Percentiles rank a stretch among this genome's conserved stretches.
These are phyloP conservation scores for Asterochloris erici DNA, from an alignment of 139 green algal genomes.

Conservation along the genomic window DNA sequence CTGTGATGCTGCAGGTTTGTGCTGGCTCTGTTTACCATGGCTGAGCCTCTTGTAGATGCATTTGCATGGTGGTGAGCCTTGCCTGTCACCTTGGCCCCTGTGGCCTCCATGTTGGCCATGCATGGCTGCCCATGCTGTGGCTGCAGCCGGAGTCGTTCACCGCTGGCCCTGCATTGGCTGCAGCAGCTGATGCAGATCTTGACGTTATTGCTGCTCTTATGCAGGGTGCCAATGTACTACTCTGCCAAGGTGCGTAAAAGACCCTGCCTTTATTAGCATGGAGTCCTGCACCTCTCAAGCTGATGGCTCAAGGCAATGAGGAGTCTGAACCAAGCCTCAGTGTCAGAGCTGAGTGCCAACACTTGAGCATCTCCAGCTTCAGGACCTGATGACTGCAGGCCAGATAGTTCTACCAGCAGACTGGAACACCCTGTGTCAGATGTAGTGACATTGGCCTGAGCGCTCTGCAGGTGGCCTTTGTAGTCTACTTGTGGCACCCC, in stretches of 20 bases:
- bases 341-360: background rate
- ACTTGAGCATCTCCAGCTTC: background rate
- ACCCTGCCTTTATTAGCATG: too few relatives aligned
- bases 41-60: constrained; percentile 36
- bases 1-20: constrained; percentile 21
- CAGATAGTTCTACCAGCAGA: background rate
- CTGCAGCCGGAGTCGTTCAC: background rate
- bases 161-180: background rate
- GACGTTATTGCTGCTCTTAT: background rate
- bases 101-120: background rate
- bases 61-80: constrained; percentile 39
- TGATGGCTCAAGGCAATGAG: too few relatives aligned
- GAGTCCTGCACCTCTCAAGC: too few relatives aligned
- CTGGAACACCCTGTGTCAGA: background rate
- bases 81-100: background rate
- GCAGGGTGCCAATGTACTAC: constrained; percentile 58
- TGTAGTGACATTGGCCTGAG: constrained; percentile 21
- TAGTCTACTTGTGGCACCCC: constrained; percentile 56
- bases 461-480: constrained; percentile 29
- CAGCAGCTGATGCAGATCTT: too few relatives aligned
- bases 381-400: background rate
- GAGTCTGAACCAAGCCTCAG: too few relatives aligned
- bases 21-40: constrained; percentile 29
- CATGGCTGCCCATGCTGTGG: background rate
- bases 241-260: constrained; percentile 1